A percentile compares a stretch with the other conserved stretches of the same genome.
Conservation (phyloP, 495 filamentous ascomycete species). For the Lophiostoma macrostomum region DNA sequence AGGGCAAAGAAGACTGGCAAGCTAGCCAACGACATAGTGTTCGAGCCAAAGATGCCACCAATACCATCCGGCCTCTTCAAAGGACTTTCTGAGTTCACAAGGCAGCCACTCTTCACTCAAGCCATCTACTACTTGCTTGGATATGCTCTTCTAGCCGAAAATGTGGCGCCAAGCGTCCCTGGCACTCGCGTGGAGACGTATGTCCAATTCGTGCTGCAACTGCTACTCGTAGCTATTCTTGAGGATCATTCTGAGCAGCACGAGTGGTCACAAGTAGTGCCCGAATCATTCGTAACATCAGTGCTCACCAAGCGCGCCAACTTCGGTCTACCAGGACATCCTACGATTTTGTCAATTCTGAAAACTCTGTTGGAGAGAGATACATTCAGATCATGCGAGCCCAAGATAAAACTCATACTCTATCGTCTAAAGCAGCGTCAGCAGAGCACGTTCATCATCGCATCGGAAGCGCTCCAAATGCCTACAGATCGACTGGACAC, state of each 20-base stretch:
- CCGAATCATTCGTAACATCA: slow-evolving; percentile 63
- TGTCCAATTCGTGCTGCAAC: slow-evolving; percentile 83
- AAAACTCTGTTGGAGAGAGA: slow-evolving; percentile 66
- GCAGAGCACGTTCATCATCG: slow-evolving; percentile 62
- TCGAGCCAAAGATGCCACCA: slow-evolving; percentile 79
- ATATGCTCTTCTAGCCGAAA: slow-evolving; percentile 54
- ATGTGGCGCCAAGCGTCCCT: slow-evolving; percentile 65
- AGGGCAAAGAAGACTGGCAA: slow-evolving; percentile 86
- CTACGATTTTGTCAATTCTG: slow-evolving; percentile 36
- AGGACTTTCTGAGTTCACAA: slow-evolving; percentile 71
- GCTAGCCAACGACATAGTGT: slow-evolving; percentile 79
- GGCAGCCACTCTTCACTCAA: slow-evolving; percentile 81
- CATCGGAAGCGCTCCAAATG: slow-evolving; percentile 49
- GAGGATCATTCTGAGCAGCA: slow-evolving; percentile 71
- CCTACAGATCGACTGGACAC: slow-evolving; percentile 55
- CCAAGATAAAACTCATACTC: slow-evolving; percentile 83
- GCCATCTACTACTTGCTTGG: slow-evolving; percentile 83
- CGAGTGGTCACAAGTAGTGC: slow-evolving; percentile 47
- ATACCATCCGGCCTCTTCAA: slow-evolving; percentile 75
- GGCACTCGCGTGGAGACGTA: slow-evolving; percentile 83
- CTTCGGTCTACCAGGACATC: slow-evolving; percentile 9
- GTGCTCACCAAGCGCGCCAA: slow-evolving; percentile 60
- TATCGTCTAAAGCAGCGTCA: slow-evolving; percentile 81
- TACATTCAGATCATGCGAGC: slow-evolving; percentile 72
- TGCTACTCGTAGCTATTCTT: slow-evolving; percentile 74